These are phyloP conservation scores for Cladochytrium replicatum DNA, from an alignment of 192 early-diverging fungal genomes.

Conservation along the genomic window DNA sequence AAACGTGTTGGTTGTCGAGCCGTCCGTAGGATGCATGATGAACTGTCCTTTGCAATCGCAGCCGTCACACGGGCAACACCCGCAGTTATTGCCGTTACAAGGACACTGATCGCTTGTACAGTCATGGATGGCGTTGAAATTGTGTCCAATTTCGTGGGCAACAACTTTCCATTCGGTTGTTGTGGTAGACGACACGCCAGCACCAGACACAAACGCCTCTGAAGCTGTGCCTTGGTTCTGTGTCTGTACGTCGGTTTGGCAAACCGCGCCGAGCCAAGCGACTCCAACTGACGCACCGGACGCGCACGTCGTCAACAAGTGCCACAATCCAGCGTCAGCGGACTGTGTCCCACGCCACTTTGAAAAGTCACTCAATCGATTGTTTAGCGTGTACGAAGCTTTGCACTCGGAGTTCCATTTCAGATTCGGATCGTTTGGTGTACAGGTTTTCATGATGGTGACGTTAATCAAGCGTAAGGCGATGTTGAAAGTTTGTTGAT, in stretches of 20 bases:
- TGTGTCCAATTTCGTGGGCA: conserved; percentile 89
- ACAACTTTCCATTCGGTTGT: conserved; percentile 89
- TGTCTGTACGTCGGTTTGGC: conserved; percentile 39
- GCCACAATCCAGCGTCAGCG: conserved; percentile 79
- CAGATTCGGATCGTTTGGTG: conserved; percentile 10
- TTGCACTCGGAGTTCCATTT: conserved; percentile 75
- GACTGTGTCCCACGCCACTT: conserved; percentile 65
- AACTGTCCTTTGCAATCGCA: conserved; percentile 44
- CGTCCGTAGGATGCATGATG: conserved; percentile 41
- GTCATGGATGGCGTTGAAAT: conserved; percentile 76
- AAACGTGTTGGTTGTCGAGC: conserved; percentile 24
- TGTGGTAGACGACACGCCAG: conserved; percentile 76
- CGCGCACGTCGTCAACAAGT: conserved; percentile 71
- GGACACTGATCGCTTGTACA: conserved; percentile 60
- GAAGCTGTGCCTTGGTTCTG: conserved; percentile 24
- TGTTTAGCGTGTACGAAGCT: conserved; percentile 51
- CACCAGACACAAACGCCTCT: conserved; percentile 64
- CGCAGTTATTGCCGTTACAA: conserved; percentile 48
- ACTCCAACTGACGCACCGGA: conserved; percentile 76
- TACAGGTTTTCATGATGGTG: conserved; percentile 49
- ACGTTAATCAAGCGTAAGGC: conserved; percentile 70
- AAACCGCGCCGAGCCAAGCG: conserved; percentile 75
- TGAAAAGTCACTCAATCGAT: conserved; percentile 79
- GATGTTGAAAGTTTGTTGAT: conserved; percentile 81
- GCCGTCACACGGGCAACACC: conserved; percentile 49